Evolutionary conservation across 2,329 filamentous ascomycete genomes (phyloP), one percentile per base, ranked within the genome.

Genomic region (Trichophyton equinum): DNA sequence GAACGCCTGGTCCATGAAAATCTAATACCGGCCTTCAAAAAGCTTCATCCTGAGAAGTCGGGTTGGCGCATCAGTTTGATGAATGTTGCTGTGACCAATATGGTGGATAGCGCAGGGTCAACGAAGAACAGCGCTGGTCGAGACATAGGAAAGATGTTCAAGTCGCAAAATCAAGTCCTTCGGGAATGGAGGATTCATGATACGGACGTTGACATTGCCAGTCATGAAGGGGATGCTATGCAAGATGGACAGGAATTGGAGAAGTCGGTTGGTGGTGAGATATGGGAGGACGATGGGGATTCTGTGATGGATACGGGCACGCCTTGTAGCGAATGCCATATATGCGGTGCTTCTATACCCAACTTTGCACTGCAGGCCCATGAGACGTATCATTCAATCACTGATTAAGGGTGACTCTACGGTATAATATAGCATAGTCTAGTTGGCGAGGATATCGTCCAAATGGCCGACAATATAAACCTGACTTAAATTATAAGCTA

Each of bases 81-180:
- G 62, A 97, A 96, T 65, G 77, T 97, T 22, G 91, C 89, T 53
- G 91, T 89, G 6, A 87, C 88, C 13, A 95, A 96, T 70, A 92
- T 97, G 85, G 80, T 80, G 1, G 77, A 81, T 46, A 78, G 76
- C 15, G 83, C 81, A 3, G 76, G 76, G 13, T 78, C 81, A 63
- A 68, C 75, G 33, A 77, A 78, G 62, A 74, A 76, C 8, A 81
- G 80, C 33, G 77, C 75, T n/a, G 89, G 88, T 0, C 80, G 87
- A 64, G 85, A 96, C 68, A 96, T 96, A 65, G 81, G 81, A 0
- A 82, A 78, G 68, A 95, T 96, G 90, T 95, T 96, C 71, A 84
- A 78, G 68, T 80, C 79, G 60, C 90, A 95, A 70, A 85, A 89
- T 57, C 80, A 83, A 51, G 55, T 57, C 44, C 40, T 59, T 36